A percentile compares a stretch with the other conserved stretches of the same genome.
Evolutionary conservation across 208 protist species (phyloP).

Genomic region (Crithidia expoeki): DNA sequence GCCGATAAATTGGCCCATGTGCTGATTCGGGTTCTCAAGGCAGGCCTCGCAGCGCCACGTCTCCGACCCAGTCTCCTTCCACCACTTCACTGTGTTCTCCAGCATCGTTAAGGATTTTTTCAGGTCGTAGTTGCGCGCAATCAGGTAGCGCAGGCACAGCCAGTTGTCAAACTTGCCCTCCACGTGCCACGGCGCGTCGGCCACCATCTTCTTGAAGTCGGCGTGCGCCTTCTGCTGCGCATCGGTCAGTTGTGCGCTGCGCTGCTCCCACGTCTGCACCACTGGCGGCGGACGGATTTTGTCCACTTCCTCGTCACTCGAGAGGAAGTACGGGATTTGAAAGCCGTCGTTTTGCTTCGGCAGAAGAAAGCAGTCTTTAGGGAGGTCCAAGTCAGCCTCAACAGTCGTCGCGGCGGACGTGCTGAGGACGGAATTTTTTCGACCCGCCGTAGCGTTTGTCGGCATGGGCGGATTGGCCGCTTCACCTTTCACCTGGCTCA

Average conservation of each 20-base stretch:
- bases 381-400: slow-evolving; percentile 39
- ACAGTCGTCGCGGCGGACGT: neutral
- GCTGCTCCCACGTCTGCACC: slow-evolving; percentile 80
- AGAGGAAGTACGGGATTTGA: slow-evolving; percentile 81
- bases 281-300: slow-evolving; percentile 73
- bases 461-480: neutral
- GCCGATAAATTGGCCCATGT: slow-evolving; percentile 84
- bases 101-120: slow-evolving; percentile 74
- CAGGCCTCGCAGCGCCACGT: slow-evolving; percentile 64
- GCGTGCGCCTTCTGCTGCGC: slow-evolving; percentile 43
- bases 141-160: slow-evolving; percentile 72
- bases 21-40: slow-evolving; percentile 63
- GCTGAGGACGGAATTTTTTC: neutral
- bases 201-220: slow-evolving; percentile 48
- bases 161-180: slow-evolving; percentile 61
- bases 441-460: neutral
- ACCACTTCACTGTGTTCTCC: slow-evolving; percentile 73
- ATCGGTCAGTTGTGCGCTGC: slow-evolving; percentile 51
- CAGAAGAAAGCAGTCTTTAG: slow-evolving; percentile 72
- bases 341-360: slow-evolving; percentile 76
- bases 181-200: slow-evolving; percentile 61
- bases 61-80: slow-evolving; percentile 56
- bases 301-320: slow-evolving; percentile 50
- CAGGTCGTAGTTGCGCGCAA: slow-evolving; percentile 67
- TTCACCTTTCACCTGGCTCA: neutral